Conservation (phyloP, 768 basidiomycete species). For the Lenzites betulinus region DNA sequence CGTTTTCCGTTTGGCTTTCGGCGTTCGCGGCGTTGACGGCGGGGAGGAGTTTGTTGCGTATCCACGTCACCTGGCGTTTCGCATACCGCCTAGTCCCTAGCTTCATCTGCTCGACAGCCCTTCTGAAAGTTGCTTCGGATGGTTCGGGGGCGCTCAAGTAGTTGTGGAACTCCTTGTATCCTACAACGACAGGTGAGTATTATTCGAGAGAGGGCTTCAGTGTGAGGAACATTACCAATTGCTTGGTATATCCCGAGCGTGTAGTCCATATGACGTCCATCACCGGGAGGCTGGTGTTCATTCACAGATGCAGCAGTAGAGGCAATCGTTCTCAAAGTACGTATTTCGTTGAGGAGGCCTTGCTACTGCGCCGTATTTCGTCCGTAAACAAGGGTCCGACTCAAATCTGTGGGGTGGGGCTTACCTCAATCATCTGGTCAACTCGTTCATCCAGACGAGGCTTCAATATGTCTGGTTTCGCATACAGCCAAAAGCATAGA, state of each 20-base stretch:
- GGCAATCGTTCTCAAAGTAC: slow-evolving; percentile 43
- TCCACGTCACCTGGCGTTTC: slow-evolving; percentile 89
- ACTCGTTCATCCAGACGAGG: slow-evolving; percentile 77
- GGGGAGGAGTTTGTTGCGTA: slow-evolving; percentile 86
- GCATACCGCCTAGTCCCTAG: slow-evolving; percentile 88
- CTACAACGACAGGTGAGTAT: slow-evolving; percentile 43
- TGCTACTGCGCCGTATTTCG: slow-evolving; percentile 43
- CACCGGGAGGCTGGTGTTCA: neutral
- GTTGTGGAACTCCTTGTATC: slow-evolving; percentile 87
- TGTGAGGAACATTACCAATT: slow-evolving; percentile 59
- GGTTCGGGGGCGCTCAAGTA: slow-evolving; percentile 54
- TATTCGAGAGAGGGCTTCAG: too few relatives aligned
- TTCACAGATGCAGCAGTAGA: slow-evolving; percentile 5
- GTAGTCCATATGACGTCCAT: slow-evolving; percentile 45
- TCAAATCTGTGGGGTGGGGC: neutral
- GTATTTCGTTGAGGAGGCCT: slow-evolving; percentile 82
- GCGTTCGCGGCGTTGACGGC: slow-evolving; percentile 54
- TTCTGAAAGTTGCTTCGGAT: slow-evolving; percentile 43
- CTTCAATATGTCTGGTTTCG: slow-evolving; percentile 62
- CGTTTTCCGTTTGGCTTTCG: slow-evolving; percentile 15
- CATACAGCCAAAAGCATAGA: slow-evolving; percentile 90
- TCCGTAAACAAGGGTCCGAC: neutral
- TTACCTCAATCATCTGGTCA: slow-evolving; percentile 86
- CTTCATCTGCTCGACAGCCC: slow-evolving; percentile 80
- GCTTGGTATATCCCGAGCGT: slow-evolving; percentile 91